Evolutionary conservation across 2,329 filamentous ascomycete genomes (phyloP), one percentile per base, ranked within the genome.

Genomic region (Fusarium sp.): DNA sequence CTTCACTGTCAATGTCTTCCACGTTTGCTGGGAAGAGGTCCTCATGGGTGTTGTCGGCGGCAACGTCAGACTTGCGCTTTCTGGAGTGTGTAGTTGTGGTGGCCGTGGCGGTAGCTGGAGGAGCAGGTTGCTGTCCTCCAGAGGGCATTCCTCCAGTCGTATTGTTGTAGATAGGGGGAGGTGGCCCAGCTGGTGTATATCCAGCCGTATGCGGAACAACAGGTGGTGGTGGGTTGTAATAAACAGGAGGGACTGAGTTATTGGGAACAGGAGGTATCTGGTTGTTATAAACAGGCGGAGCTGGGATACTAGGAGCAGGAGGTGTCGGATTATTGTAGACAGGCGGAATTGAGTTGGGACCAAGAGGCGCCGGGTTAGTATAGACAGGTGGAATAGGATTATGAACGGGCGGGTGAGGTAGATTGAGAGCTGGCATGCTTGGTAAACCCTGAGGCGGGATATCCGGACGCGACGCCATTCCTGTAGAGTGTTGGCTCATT

Each of bases 41-140:
- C 22, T 73, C 59, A n/a, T 58, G 43, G 7, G 42, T 40, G 14
- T 51, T 62, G 26, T 66, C 62, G 11, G 36, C 38, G 11, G 31
- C 49, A 26, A 39, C 62, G 50, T 73, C 71, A 22, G 72, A 73
- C 36, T 74, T 74, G 60, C 72, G 71, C 49, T 74, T 74, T 53
- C 56, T 71, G 10, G 61, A 60, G 15, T 54, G 40, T 9, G 52
- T 58, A 17, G 65, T 34, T 42, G 55, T 33, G 5, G 50, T 3
- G n/a, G 61, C 15, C 14, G 47, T 40, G 17, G 45, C 36, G 10
- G 44, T 21, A 5, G 50, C 21, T 5, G 58, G 28, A 6, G 60
- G 57, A 10, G 4, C 33, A 7, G 42, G 38, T 51, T 31, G 55
- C 14, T 24, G 39, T 21, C 33, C 59, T 24, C 22, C 40, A 43